A percentile compares a stretch with the other conserved stretches of the same genome.
phyloP scores from a whole-genome alignment of 148 eudicot species.

The Simmondsia chinensis region DNA sequence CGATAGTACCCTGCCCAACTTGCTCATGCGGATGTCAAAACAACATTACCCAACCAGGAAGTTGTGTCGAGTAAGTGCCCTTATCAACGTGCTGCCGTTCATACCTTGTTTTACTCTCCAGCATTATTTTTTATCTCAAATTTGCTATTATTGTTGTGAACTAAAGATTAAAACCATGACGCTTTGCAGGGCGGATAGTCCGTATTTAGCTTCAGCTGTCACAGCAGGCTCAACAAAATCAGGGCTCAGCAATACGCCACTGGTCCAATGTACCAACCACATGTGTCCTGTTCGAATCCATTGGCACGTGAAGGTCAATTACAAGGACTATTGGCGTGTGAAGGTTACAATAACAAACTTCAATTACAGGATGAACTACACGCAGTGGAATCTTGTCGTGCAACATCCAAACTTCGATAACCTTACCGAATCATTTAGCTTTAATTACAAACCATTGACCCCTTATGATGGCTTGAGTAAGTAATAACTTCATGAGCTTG shows the following conservation, averaged over 20 bases:
- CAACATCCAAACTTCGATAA: conserved; percentile 59
- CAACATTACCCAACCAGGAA: conserved; percentile 33
- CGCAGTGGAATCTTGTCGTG: conserved; percentile 45
- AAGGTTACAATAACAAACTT: conserved; percentile 48
- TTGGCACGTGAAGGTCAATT: no score
- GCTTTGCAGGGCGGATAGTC: conserved; percentile 31
- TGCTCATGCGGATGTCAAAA: conserved; percentile 61
- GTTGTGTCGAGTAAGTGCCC: conserved; percentile 47
- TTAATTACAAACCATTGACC: conserved; percentile 43
- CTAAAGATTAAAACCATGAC: not conserved
- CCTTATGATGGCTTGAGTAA: no score
- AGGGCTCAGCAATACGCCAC: conserved; percentile 24
- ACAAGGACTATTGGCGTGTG: no score
- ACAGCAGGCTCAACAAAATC: conserved; percentile 15
- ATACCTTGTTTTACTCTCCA: not conserved
- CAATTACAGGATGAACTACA: conserved; percentile 49
- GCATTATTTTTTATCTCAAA: no score
- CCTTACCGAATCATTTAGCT: conserved; percentile 42
- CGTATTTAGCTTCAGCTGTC: conserved; percentile 36
- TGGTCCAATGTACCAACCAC: conserved; percentile 51
- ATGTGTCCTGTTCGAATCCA: conserved; percentile 47
- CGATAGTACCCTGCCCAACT: conserved; percentile 55
- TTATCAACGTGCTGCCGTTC: no score
- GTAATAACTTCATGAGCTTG: no score
- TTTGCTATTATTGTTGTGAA: no score